Percentiles rank a stretch among this genome's conserved stretches.
These are phyloP conservation scores for Sporothrix globosa DNA, from an alignment of 2,329 filamentous ascomycete species.

Conservation along the genomic window DNA sequence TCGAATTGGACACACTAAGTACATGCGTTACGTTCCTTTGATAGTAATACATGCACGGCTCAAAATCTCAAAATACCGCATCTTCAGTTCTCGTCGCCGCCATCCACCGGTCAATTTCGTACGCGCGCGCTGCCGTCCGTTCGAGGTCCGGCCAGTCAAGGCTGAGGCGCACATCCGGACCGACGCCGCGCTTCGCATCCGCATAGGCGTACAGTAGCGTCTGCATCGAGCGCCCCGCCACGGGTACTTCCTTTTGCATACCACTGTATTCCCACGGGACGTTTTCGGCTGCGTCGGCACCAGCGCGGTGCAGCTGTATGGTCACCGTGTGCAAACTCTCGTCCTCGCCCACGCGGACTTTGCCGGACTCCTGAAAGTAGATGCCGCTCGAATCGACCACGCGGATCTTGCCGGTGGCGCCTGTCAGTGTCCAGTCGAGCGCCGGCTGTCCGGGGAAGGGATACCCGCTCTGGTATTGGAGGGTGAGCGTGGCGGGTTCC, in stretches of 20 bases:
- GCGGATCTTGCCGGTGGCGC: background rate
- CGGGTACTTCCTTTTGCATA: background rate
- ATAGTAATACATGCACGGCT: too few species aligned
- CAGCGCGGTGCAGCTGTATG: background rate
- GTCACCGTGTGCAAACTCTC: background rate
- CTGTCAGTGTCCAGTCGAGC: background rate
- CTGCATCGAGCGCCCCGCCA: background rate
- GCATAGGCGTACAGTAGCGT: background rate
- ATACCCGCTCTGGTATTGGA: constrained; percentile 54
- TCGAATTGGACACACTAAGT: too few species aligned
- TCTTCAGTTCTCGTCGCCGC: too few species aligned
- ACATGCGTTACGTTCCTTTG: too few species aligned
- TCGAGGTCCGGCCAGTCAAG: background rate
- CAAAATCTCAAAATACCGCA: too few species aligned
- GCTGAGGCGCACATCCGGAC: too few species aligned
- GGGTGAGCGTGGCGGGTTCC: constrained; percentile 42
- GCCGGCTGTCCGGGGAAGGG: constrained; percentile 48
- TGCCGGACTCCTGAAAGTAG: background rate
- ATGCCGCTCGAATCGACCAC: background rate
- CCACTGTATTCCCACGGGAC: background rate
- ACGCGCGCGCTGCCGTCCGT: background rate
- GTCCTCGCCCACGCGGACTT: too few species aligned
- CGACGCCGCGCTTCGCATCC: background rate
- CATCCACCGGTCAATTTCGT: background rate
- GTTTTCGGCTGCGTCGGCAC: background rate